Conservation (phyloP, 2,329 filamentous ascomycete species). For the Blastomyces emzantsi region DNA sequence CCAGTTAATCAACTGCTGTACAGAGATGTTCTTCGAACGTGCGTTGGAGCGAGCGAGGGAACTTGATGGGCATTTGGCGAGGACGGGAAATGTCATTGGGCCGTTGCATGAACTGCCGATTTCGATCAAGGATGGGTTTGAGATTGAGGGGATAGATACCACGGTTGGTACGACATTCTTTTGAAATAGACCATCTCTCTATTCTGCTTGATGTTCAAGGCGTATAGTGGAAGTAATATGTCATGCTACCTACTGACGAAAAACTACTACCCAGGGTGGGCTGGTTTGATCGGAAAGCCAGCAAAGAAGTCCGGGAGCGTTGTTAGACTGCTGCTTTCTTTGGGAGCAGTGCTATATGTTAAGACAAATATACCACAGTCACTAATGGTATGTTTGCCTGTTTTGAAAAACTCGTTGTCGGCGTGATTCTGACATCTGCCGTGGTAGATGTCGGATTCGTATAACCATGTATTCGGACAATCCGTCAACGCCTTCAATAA, state of each 20-base stretch:
- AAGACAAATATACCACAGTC: constrained; percentile 53
- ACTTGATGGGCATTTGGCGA: constrained; percentile 17
- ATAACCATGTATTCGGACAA: constrained; percentile 39
- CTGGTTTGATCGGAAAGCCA: constrained; percentile 7
- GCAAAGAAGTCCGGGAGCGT: constrained; percentile 4
- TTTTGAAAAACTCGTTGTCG: constrained; percentile 50
- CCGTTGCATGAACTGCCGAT: constrained; percentile 24
- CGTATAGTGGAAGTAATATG: background rate
- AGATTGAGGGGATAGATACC: constrained; percentile 5
- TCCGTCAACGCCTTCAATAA: constrained; percentile 55
- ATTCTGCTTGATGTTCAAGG: constrained; percentile 9
- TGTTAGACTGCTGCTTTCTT: constrained; percentile 1
- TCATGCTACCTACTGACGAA: background rate
- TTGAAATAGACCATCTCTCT: constrained; percentile 21
- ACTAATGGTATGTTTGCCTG: constrained; percentile 59
- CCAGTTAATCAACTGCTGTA: constrained; percentile 21
- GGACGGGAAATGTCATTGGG: constrained; percentile 18
- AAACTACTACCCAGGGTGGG: constrained; percentile 5
- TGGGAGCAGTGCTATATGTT: constrained; percentile 48
- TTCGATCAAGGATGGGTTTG: constrained; percentile 21
- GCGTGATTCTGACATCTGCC: background rate
- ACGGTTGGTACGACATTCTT: constrained; percentile 11
- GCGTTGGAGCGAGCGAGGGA: constrained; percentile 18
- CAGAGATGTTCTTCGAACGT: constrained; percentile 20
- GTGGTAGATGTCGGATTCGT: constrained; percentile 5